Evolutionary conservation across 306 rosid species (phyloP).

Genomic region (Astragalus membranaceus): DNA sequence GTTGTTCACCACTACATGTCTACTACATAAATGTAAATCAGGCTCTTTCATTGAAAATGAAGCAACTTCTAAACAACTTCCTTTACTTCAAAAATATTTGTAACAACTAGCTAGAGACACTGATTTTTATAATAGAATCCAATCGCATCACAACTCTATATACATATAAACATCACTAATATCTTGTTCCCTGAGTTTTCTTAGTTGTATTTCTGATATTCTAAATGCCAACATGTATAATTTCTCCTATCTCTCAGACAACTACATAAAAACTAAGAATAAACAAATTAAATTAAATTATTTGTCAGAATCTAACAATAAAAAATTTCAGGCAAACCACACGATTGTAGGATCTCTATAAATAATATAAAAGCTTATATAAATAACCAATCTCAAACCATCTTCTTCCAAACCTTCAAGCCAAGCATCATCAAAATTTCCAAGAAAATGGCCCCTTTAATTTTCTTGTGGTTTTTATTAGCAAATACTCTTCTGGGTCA

Average conservation of each 20-base stretch:
- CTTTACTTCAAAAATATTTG: neutral
- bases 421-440: neutral
- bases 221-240: slow-evolving; percentile 27
- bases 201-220: slow-evolving; percentile 46
- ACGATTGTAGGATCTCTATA: slow-evolving; percentile 31
- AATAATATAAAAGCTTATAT: slow-evolving; percentile 5
- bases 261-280: slow-evolving; percentile 18
- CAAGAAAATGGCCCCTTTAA: slow-evolving; percentile 38
- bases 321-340: slow-evolving; percentile 55
- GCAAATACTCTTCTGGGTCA: slow-evolving; percentile 29
- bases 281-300: neutral
- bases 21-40: neutral
- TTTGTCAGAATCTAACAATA: slow-evolving; percentile 25
- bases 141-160: slow-evolving; percentile 17
- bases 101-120: neutral
- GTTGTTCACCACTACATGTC: neutral
- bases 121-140: slow-evolving; percentile 9
- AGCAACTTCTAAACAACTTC: slow-evolving; percentile 41
- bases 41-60: neutral
- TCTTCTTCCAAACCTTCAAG: slow-evolving; percentile 9
- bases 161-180: slow-evolving; percentile 44
- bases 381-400: slow-evolving; percentile 7
- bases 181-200: slow-evolving; percentile 63
- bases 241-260: slow-evolving; percentile 41
- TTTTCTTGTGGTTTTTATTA: slow-evolving; percentile 37